A percentile compares a stretch with the other conserved stretches of the same genome.
These are phyloP conservation scores for Phytopythium chamaehyphon DNA, from an alignment of 352 stramenopile genomes.

Conservation along the genomic window DNA sequence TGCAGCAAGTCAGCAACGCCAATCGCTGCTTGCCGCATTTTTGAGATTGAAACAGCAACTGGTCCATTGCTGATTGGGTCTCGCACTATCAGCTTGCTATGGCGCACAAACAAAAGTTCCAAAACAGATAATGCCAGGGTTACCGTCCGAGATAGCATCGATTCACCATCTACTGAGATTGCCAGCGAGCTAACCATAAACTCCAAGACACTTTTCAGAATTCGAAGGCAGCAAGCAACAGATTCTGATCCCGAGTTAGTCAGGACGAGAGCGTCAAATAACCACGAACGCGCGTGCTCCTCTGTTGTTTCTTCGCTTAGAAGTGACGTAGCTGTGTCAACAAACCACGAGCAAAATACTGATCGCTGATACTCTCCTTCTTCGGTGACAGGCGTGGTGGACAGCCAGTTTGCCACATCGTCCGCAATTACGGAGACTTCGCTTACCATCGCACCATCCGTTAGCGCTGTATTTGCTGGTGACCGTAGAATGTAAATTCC, in stretches of 20 bases:
- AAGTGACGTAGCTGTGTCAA: constrained; percentile 10
- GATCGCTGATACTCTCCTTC: constrained; percentile 10
- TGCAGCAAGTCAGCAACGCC: not conserved
- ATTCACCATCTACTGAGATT: constrained; percentile 3
- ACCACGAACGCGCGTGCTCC: constrained; percentile 26
- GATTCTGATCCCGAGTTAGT: constrained; percentile 22
- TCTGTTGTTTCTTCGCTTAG: not conserved
- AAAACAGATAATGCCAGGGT: constrained; percentile 25
- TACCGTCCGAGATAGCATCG: constrained; percentile 4
- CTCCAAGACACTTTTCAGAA: constrained; percentile 17
- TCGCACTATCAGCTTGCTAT: constrained; percentile 25
- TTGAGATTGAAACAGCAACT: constrained; percentile 9
- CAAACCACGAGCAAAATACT: constrained; percentile 29
- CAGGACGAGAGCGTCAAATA: constrained; percentile 60
- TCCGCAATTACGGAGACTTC: not conserved
- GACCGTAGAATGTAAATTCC: constrained; percentile 22
- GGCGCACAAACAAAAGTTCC: constrained; percentile 35
- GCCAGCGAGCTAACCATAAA: constrained; percentile 16
- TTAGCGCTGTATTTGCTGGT: not conserved
- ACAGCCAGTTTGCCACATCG: constrained; percentile 10
- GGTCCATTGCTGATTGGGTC: constrained; percentile 29
- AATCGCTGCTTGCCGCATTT: not conserved
- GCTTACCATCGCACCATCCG: constrained; percentile 1
- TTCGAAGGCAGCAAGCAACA: constrained; percentile 20
- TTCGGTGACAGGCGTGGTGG: not conserved